These are phyloP conservation scores for Aureobasidium sp. DNA, from an alignment of 2,329 filamentous ascomycete species.

Conservation along the genomic window DNA sequence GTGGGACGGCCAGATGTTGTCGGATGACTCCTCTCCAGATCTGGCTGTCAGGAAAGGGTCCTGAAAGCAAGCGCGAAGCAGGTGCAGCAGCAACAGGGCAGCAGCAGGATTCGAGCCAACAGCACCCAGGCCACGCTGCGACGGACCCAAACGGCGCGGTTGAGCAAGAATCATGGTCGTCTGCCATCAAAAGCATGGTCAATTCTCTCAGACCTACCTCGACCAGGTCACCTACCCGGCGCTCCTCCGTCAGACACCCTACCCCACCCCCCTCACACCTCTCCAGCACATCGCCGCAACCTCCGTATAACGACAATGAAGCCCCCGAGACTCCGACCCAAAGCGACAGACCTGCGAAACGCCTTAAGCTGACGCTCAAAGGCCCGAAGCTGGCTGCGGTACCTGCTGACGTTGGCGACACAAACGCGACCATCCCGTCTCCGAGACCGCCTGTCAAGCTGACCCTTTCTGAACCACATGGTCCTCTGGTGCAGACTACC, in stretches of 20 bases:
- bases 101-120: neutral
- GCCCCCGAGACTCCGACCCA: neutral
- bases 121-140: neutral
- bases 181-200: conserved; percentile 12
- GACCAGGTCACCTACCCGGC: conserved; percentile 4
- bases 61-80: conserved; percentile 9
- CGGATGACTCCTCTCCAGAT: conserved; percentile 7
- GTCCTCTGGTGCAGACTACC: conserved; percentile 32
- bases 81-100: neutral
- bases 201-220: conserved; percentile 9
- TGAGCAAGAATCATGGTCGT: conserved; percentile 12
- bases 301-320: neutral
- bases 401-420: neutral
- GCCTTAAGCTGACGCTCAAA: conserved; percentile 10
- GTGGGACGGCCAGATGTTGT: conserved; percentile 7
- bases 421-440: conserved; percentile 9
- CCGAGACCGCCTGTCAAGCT: conserved; percentile 33
- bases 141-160: neutral
- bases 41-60: conserved; percentile 1
- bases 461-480: conserved; percentile 35
- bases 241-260: conserved; percentile 8
- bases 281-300: neutral
- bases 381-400: conserved; percentile 5
- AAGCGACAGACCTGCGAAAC: neutral
- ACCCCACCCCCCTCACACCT: conserved; percentile 5